These are phyloP conservation scores for Fusarium gaditjirri DNA, from an alignment of 2,329 filamentous ascomycete species.

Conservation along the genomic window DNA sequence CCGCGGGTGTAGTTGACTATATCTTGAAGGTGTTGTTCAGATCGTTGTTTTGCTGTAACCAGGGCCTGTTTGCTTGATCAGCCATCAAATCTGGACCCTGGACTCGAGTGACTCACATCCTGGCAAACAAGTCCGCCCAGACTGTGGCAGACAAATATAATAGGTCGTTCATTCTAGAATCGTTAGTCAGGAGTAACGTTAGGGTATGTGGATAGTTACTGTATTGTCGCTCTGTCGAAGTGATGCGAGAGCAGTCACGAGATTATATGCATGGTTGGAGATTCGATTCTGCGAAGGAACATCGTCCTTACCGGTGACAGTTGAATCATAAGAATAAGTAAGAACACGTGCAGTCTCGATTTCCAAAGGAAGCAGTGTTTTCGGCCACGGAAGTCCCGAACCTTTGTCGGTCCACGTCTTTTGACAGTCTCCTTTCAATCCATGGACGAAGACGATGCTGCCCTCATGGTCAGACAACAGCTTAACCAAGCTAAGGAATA, in stretches of 20 bases:
- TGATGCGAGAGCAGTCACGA: constrained; percentile 22
- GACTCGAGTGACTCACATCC: constrained; percentile 8
- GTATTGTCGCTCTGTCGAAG: constrained; percentile 17
- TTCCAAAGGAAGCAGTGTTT: constrained; percentile 2
- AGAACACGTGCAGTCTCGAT: constrained; percentile 21
- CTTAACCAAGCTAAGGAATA: no score
- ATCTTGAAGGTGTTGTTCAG: constrained; percentile 17
- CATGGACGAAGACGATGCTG: constrained; percentile 34
- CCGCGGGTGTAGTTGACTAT: constrained; percentile 20
- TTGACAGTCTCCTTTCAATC: constrained; percentile 24
- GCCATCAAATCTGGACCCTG: background rate
- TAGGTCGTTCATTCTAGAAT: constrained; percentile 1
- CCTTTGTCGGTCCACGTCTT: constrained; percentile 21
- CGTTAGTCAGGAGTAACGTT: no score
- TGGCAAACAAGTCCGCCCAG: constrained; percentile 32
- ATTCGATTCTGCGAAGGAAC: constrained; percentile 17
- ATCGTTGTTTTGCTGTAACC: constrained; percentile 6
- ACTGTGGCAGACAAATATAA: constrained; percentile 35
- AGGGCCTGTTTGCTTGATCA: constrained; percentile 14
- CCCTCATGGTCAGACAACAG: background rate
- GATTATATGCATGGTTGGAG: constrained; percentile 24
- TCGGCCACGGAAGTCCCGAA: constrained; percentile 5
- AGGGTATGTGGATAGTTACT: background rate
- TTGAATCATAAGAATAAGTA: constrained; percentile 32
- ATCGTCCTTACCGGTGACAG: background rate